These are phyloP conservation scores for Epichloe baconii DNA, from an alignment of 2,329 filamentous ascomycete genomes.

Conservation along the genomic window DNA sequence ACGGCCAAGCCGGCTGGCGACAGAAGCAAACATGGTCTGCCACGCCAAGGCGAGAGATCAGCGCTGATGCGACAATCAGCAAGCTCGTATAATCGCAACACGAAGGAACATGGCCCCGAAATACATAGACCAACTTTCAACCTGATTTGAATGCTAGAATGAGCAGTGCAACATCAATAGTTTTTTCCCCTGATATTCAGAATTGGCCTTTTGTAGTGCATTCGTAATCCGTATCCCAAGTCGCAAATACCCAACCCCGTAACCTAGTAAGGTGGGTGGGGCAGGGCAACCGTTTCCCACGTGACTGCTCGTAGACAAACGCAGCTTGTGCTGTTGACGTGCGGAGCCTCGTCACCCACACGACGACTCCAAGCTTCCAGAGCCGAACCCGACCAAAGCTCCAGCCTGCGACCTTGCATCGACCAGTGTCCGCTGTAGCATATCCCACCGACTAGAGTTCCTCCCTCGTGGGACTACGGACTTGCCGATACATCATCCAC, in stretches of 20 bases:
- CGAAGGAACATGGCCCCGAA: background rate
- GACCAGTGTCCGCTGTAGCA: background rate
- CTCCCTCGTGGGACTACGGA: background rate
- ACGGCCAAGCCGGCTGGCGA: too few species aligned
- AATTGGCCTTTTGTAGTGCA: too few species aligned
- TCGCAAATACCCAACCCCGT: too few species aligned
- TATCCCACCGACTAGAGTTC: background rate
- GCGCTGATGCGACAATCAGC: background rate
- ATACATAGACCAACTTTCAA: too few species aligned
- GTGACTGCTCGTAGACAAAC: background rate
- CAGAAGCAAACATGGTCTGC: too few species aligned
- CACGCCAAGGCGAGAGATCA: too few species aligned
- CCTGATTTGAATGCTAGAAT: too few species aligned
- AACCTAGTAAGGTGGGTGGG: too few species aligned
- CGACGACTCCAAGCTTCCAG: background rate
- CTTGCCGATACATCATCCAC: too few species aligned
- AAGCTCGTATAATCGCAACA: background rate
- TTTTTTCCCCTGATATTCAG: too few species aligned
- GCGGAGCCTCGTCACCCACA: conserved; percentile 14
- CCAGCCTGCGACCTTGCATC: conserved; percentile 8
- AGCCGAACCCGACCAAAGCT: background rate
- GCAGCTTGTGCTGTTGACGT: background rate
- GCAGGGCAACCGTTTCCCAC: background rate
- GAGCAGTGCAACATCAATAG: too few species aligned
- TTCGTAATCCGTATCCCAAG: too few species aligned